phyloP scores from a whole-genome alignment of 257 asterid genomes.

The Solanum pennellii region DNA sequence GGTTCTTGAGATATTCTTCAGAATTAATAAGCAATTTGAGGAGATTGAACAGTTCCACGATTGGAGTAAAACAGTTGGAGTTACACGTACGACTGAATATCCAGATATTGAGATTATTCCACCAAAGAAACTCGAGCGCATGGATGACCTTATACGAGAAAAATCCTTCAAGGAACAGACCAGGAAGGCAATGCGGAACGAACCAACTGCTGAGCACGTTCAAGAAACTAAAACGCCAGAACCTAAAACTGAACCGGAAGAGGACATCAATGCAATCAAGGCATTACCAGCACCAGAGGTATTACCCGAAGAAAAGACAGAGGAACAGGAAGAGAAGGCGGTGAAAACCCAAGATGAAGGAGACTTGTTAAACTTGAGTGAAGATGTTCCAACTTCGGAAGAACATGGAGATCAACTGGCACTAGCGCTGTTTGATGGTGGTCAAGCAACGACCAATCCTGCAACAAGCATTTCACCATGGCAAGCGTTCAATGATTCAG shows the following conservation, averaged over 20 bases:
- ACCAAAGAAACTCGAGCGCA: slow-evolving; percentile 62
- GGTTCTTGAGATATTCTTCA: slow-evolving; percentile 60
- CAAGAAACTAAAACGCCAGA: neutral
- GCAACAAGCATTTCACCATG: slow-evolving; percentile 42
- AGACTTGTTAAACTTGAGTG: slow-evolving; percentile 61
- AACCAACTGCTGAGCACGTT: slow-evolving; percentile 12
- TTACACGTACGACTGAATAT: slow-evolving; percentile 62
- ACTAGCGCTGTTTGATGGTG: slow-evolving; percentile 67
- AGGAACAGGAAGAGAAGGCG: slow-evolving; percentile 11
- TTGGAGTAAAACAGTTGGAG: slow-evolving; percentile 61
- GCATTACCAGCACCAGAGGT: slow-evolving; percentile 80
- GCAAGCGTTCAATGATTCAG: slow-evolving; percentile 71
- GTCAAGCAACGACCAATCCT: slow-evolving; percentile 13
- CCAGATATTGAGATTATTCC: slow-evolving; percentile 78
- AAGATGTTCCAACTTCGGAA: slow-evolving; percentile 39
- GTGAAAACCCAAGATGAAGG: slow-evolving; percentile 33
- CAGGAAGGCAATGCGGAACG: slow-evolving; percentile 5
- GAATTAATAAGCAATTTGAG: slow-evolving; percentile 70
- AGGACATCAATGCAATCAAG: slow-evolving; percentile 47
- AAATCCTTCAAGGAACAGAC: slow-evolving; percentile 30
- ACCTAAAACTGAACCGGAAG: slow-evolving; percentile 29
- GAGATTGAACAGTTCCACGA: slow-evolving; percentile 64
- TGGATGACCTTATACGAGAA: slow-evolving; percentile 72
- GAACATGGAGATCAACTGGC: slow-evolving; percentile 62
- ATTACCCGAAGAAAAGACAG: slow-evolving; percentile 11